phyloP scores from a whole-genome alignment of 1,139 yeast genomes.

The Yamadazyma atlantica region DNA sequence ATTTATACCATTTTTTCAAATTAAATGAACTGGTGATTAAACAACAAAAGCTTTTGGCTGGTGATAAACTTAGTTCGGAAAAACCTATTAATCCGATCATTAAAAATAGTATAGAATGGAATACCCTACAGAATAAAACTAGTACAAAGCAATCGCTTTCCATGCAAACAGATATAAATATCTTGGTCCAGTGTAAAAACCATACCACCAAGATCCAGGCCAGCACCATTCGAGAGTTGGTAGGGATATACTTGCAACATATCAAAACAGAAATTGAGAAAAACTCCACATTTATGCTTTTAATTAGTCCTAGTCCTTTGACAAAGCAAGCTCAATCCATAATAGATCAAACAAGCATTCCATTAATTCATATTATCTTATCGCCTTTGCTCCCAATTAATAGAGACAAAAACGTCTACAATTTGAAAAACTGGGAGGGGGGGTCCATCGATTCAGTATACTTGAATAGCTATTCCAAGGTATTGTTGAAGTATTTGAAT shows the following conservation, averaged over 20 bases:
- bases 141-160: slow-evolving; percentile 16
- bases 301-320: slow-evolving; percentile 59
- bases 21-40: slow-evolving; percentile 8
- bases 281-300: slow-evolving; percentile 27
- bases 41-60: background rate
- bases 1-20: slow-evolving; percentile 32
- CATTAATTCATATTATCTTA: slow-evolving; percentile 53
- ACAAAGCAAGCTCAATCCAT: slow-evolving; percentile 60
- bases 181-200: slow-evolving; percentile 62
- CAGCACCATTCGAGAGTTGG: slow-evolving; percentile 53
- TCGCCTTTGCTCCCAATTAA: slow-evolving; percentile 21
- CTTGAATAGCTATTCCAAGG: slow-evolving; percentile 44
- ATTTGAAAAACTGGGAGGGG: slow-evolving; percentile 39
- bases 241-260: slow-evolving; percentile 53
- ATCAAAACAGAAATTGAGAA: slow-evolving; percentile 21
- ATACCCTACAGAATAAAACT: slow-evolving; percentile 7
- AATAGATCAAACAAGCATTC: slow-evolving; percentile 53
- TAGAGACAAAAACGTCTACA: slow-evolving; percentile 27
- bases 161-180: slow-evolving; percentile 27
- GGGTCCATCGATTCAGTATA: slow-evolving; percentile 42
- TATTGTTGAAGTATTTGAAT: slow-evolving; percentile 39
- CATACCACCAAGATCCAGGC: slow-evolving; percentile 48
- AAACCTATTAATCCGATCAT: slow-evolving; percentile 15
- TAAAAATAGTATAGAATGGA: slow-evolving; percentile 17
- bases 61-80: background rate